Conservation (phyloP, 176 grass and related monocot species). For the Bolboschoenus planiculmis region DNA sequence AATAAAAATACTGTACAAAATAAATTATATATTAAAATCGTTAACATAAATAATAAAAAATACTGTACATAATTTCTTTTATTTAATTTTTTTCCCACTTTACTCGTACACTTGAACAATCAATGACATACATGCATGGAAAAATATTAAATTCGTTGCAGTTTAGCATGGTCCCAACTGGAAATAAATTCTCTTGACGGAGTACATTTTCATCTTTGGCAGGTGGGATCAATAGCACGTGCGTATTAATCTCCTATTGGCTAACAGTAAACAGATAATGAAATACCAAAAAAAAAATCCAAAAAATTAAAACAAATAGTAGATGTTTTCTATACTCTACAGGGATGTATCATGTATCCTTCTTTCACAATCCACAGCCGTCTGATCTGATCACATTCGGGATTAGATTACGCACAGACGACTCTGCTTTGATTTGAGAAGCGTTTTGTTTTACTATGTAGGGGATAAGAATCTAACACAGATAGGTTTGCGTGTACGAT, state of each 20-base stretch:
- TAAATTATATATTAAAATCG: too few relatives aligned
- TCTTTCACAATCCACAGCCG: background rate
- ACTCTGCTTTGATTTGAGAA: background rate
- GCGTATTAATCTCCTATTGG: background rate
- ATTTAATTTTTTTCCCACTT: too few relatives aligned
- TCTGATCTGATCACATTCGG: background rate
- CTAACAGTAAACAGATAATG: background rate
- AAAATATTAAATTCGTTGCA: slow-evolving; percentile 4
- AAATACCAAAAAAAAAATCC: background rate
- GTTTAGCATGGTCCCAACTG: background rate
- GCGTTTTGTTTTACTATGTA: background rate
- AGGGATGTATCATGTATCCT: background rate
- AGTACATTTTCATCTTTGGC: background rate
- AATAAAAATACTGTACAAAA: too few relatives aligned
- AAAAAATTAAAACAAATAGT: background rate
- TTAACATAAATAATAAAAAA: too few relatives aligned
- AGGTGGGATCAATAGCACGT: slow-evolving; percentile 14
- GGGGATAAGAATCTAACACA: background rate
- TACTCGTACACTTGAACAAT: too few relatives aligned
- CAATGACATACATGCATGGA: background rate
- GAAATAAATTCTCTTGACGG: slow-evolving; percentile 5
- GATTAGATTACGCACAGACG: background rate
- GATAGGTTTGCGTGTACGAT: background rate
- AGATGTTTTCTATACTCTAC: background rate
- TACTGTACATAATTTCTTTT: too few relatives aligned